Base-by-base conservation (phyloP, 2,329 filamentous ascomycete genomes). In the Fulvia fulva region DNA sequence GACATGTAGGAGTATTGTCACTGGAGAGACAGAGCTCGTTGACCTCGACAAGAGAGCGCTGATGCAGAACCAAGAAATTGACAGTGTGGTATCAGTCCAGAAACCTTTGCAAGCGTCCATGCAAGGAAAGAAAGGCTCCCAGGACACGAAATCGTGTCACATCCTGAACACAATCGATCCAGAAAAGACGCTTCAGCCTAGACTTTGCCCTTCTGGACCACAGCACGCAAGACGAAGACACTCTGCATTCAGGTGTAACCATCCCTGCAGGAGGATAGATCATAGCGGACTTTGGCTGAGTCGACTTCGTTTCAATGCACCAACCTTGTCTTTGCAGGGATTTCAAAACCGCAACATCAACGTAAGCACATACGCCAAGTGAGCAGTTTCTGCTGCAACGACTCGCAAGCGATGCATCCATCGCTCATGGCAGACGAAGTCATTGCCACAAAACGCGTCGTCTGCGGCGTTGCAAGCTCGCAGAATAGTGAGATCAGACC, bases 11-110 rank as follows among this genome's bases (percentile, higher is more conserved):
- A 2, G 45, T 53, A 19, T 57, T 55, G 22, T 44, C 53, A 1
- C 26, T 67, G 28, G 61, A 67, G 34, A 56, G 64, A 46, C 43
- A 57, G 34, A 34, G 34, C 12, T 53, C 50, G 8, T 53, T 51
- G 25, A 53, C 50, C 26, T 43, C 55, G n/a, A 34, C 47, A 19
- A 51, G 55, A 26, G 23, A 37, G 7, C 47, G 55, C 14, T 57
- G 49, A 52, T 21, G 5, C 4, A 49, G 3, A 11, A 21, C 46
- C 9, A 26, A 26, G n/a, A n/a, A n/a, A n/a, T n/a, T n/a, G n/a
- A n/a, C n/a, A n/a, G n/a, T n/a, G n/a, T n/a, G n/a, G n/a, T n/a
- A n/a, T n/a, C n/a, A n/a, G n/a, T n/a, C n/a, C n/a, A n/a, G n/a
- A n/a, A n/a, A n/a, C n/a, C n/a, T n/a, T n/a, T n/a, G n/a, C n/a